phyloP scores from a whole-genome alignment of 2,329 filamentous ascomycete genomes.

The Cladosporium sp. region DNA sequence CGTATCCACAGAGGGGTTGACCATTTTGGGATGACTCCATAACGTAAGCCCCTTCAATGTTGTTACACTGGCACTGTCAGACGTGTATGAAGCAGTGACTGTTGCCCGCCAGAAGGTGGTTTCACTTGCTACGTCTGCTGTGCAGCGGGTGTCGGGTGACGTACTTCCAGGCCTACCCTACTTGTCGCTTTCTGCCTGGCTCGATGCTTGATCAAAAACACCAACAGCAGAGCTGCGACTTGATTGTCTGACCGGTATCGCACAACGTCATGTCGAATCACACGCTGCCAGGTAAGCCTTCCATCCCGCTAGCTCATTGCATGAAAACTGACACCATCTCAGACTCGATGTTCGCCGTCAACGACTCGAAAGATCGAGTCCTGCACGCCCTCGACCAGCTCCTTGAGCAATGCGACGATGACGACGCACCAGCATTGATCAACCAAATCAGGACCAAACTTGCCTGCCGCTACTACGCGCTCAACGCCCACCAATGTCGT shows the following conservation, averaged over 20 bases:
- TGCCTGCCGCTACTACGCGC: neutral
- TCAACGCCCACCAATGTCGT: neutral
- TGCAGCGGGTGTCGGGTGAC: neutral
- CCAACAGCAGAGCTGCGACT: neutral
- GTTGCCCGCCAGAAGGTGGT: neutral
- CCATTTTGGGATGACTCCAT: neutral
- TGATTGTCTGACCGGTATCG: neutral
- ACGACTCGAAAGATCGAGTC: neutral
- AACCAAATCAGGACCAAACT: neutral
- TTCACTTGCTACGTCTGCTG: neutral
- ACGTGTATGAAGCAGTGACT: neutral
- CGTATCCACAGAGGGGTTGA: neutral
- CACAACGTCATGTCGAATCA: neutral
- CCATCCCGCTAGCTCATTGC: neutral
- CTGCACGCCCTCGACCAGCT: neutral
- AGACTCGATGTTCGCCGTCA: neutral
- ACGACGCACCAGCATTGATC: neutral
- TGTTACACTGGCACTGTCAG: neutral
- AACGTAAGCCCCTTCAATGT: neutral
- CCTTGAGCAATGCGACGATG: neutral
- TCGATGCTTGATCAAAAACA: neutral
- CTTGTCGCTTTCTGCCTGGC: neutral
- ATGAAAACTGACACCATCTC: neutral
- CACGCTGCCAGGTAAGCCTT: neutral
- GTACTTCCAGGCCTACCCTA: neutral